phyloP scores from a whole-genome alignment of 2,329 filamentous ascomycete genomes.

The Ophiobolus disseminans region DNA sequence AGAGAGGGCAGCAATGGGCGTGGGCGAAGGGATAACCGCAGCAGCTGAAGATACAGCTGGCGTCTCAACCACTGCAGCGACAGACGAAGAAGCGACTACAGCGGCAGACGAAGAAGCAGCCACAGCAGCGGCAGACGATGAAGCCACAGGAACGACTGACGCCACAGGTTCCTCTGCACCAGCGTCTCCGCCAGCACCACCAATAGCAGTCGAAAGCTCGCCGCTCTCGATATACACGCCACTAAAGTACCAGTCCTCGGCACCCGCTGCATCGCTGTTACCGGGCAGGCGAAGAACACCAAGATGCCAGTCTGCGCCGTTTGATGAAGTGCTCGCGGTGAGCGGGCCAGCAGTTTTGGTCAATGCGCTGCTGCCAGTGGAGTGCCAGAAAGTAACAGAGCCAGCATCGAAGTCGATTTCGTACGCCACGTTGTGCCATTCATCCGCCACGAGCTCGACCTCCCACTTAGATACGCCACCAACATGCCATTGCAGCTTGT shows the following conservation, averaged over 20 bases:
- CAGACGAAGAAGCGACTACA: background rate
- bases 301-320: conserved; percentile 76
- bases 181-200: conserved; percentile 21
- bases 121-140: conserved; percentile 4
- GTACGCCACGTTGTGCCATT: conserved; percentile 80
- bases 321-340: conserved; percentile 65
- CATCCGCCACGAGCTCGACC: conserved; percentile 64
- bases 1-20: background rate
- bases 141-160: conserved; percentile 12
- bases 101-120: conserved; percentile 5
- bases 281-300: conserved; percentile 71
- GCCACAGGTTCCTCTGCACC: conserved; percentile 10
- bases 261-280: conserved; percentile 58
- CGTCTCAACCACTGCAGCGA: conserved; percentile 2
- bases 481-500: conserved; percentile 69
- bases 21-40: background rate
- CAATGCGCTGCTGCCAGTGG: conserved; percentile 65
- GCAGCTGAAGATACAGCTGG: conserved; percentile 9
- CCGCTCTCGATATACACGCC: conserved; percentile 74
- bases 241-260: conserved; percentile 75
- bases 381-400: conserved; percentile 74
- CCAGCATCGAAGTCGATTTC: conserved; percentile 71
- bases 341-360: conserved; percentile 67
- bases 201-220: conserved; percentile 42
- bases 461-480: conserved; percentile 68